These are phyloP conservation scores for Nyctanthes arbortristis DNA, from an alignment of 257 asterid species.

Conservation along the genomic window DNA sequence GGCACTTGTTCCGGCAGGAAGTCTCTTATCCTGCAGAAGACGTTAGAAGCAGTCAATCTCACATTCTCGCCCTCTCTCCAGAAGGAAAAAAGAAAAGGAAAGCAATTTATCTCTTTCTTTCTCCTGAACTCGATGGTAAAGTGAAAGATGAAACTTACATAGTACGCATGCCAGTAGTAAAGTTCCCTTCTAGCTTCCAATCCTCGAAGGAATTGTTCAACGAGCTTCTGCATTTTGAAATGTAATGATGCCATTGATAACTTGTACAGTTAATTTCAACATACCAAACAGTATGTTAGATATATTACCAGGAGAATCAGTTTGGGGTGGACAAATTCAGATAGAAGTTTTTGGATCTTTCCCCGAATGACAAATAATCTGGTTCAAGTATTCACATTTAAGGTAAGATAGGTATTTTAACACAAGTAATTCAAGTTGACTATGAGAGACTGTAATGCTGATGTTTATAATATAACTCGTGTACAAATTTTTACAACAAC, in stretches of 20 bases:
- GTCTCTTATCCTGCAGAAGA: slow-evolving; percentile 75
- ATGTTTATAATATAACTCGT: neutral
- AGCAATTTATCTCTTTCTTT: too few relatives aligned
- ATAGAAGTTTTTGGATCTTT: slow-evolving; percentile 62
- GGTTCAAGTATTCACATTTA: slow-evolving; percentile 14
- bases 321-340: slow-evolving; percentile 70
- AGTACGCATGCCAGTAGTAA: slow-evolving; percentile 85
- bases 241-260: slow-evolving; percentile 1
- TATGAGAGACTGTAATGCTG: neutral
- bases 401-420: slow-evolving; percentile 4
- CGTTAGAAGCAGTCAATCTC: slow-evolving; percentile 7
- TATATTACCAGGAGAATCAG: slow-evolving; percentile 73
- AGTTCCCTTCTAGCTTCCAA: slow-evolving; percentile 60
- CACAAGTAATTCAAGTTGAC: neutral
- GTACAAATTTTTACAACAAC: neutral
- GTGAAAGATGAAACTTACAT: slow-evolving; percentile 51
- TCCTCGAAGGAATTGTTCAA: slow-evolving; percentile 58
- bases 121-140: neutral
- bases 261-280: neutral
- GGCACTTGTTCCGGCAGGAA: slow-evolving; percentile 70
- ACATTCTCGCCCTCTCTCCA: neutral
- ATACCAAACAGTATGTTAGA: neutral
- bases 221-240: slow-evolving; percentile 58
- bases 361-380: slow-evolving; percentile 65
- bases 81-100: too few relatives aligned